Percentiles rank a stretch among this genome's conserved stretches.
These are phyloP conservation scores for Moricandia arvensis DNA, from an alignment of 345 rosid species.

Conservation along the genomic window DNA sequence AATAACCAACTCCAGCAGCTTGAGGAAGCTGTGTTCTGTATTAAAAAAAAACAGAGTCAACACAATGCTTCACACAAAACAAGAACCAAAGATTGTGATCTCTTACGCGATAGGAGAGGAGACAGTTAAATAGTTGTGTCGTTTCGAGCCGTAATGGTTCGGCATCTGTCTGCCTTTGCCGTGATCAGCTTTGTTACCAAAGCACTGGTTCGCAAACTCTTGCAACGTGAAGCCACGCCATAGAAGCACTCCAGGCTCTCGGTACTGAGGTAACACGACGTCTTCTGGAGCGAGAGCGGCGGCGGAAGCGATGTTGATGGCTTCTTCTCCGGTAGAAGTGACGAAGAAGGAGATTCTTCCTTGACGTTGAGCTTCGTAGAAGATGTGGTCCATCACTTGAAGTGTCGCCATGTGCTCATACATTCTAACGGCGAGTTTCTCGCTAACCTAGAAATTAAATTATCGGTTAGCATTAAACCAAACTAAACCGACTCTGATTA, in stretches of 20 bases:
- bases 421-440: conserved; percentile 63
- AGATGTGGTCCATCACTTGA: conserved; percentile 65
- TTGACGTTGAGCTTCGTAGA: conserved; percentile 84
- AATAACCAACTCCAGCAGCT: conserved; percentile 74
- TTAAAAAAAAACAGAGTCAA: background rate
- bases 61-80: background rate
- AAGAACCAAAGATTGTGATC: background rate
- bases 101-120: conserved; percentile 79
- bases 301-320: conserved; percentile 68
- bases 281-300: conserved; percentile 72
- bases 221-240: conserved; percentile 81
- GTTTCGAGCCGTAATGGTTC: conserved; percentile 69
- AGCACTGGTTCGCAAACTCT: conserved; percentile 70
- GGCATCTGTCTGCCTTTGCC: conserved; percentile 94
- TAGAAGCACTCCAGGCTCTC: conserved; percentile 69
- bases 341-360: conserved; percentile 75
- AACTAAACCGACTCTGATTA: background rate
- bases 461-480: background rate
- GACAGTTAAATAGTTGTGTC: conserved; percentile 61
- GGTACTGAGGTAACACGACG: conserved; percentile 72
- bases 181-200: conserved; percentile 63
- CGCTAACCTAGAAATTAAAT: conserved; percentile 42
- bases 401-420: conserved; percentile 67
- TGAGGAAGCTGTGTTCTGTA: conserved; percentile 78
- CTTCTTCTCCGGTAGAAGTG: conserved; percentile 74